A percentile compares a stretch with the other conserved stretches of the same genome.
phyloP scores from a whole-genome alignment of 2,329 filamentous ascomycete species.

The Fusarium albidum region DNA sequence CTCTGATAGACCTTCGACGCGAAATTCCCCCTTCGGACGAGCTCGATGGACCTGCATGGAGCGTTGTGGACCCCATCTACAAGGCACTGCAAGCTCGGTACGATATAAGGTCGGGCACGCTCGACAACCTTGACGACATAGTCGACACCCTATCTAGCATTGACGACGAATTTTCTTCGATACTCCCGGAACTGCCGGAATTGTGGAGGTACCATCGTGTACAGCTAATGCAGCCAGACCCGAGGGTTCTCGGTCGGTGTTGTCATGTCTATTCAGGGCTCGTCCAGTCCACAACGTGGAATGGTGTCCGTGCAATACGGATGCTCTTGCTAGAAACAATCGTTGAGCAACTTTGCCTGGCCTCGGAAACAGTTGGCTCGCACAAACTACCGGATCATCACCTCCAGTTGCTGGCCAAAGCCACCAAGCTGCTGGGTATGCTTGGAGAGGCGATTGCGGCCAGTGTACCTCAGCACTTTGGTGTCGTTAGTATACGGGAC shows the following conservation, averaged over 20 bases:
- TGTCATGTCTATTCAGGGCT: conserved; percentile 58
- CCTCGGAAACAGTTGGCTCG: conserved; percentile 23
- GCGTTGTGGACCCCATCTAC: conserved; percentile 55
- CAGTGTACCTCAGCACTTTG: conserved; percentile 59
- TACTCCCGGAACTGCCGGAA: conserved; percentile 49
- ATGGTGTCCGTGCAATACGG: conserved; percentile 54
- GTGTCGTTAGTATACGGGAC: conserved; percentile 53
- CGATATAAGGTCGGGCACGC: conserved; percentile 51
- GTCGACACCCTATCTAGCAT: conserved; percentile 49
- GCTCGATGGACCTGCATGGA: conserved; percentile 51
- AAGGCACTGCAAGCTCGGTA: conserved; percentile 56
- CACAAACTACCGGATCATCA: conserved; percentile 42
- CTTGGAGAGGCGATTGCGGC: conserved; percentile 54
- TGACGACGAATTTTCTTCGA: conserved; percentile 52
- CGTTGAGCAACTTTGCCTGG: conserved; percentile 50
- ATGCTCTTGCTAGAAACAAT: conserved; percentile 59
- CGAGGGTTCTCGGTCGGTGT: conserved; percentile 50
- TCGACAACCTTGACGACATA: conserved; percentile 47
- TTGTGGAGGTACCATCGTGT: conserved; percentile 54
- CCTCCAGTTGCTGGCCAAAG: conserved; percentile 47
- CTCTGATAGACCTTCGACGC: conserved; percentile 55
- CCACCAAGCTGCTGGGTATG: conserved; percentile 48
- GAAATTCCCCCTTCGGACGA: conserved; percentile 49
- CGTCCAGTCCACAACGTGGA: conserved; percentile 58
- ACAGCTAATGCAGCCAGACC: conserved; percentile 49